A percentile compares a stretch with the other conserved stretches of the same genome.
phyloP scores from a whole-genome alignment of 768 basidiomycete genomes.

The Auriscalpium microsporum region DNA sequence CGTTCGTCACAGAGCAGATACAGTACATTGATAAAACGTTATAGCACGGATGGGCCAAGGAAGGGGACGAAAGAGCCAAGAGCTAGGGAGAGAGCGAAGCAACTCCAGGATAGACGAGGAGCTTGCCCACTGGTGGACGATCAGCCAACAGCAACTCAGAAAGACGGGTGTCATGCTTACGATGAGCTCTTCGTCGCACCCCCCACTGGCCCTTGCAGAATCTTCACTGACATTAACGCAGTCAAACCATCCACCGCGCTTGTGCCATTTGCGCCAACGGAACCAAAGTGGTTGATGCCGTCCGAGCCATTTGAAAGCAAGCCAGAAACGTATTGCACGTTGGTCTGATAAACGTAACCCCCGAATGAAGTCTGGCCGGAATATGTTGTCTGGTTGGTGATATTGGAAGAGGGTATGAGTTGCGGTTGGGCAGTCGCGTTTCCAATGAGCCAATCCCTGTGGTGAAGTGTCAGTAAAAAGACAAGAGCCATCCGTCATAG shows the following conservation, averaged over 20 bases:
- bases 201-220: conserved; percentile 33
- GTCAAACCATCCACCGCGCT: conserved; percentile 78
- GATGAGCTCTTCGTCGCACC: conserved; percentile 2
- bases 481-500: neutral
- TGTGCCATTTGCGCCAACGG: conserved; percentile 41
- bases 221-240: conserved; percentile 65
- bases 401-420: conserved; percentile 33
- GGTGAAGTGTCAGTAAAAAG: neutral
- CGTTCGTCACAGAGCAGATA: too few relatives aligned
- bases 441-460: conserved; percentile 76
- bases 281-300: conserved; percentile 59
- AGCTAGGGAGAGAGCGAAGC: neutral
- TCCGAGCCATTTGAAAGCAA: conserved; percentile 59
- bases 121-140: neutral
- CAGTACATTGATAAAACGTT: neutral
- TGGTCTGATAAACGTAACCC: conserved; percentile 68
- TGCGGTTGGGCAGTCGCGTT: conserved; percentile 54
- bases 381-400: conserved; percentile 55
- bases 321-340: conserved; percentile 60
- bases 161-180: conserved; percentile 10
- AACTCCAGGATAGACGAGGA: neutral
- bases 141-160: neutral
- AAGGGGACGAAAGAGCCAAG: neutral
- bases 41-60: neutral
- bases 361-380: conserved; percentile 53